Percentiles rank a stretch among this genome's conserved stretches.
Evolutionary conservation across 768 basidiomycete genomes (phyloP).

Genomic region (Strobilomyces confusus): DNA sequence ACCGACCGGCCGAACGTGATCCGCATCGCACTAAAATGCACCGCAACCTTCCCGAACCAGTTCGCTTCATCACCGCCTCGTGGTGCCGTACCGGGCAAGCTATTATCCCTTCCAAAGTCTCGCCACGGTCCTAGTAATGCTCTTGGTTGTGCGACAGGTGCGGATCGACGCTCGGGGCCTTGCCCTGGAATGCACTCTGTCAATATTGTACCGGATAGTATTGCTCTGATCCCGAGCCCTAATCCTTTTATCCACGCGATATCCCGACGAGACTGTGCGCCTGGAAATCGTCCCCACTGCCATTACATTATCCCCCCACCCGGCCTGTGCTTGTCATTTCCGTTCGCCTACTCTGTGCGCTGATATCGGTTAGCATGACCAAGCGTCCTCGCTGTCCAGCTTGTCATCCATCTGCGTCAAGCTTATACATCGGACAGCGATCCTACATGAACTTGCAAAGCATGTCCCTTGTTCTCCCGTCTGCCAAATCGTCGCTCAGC

Average conservation of each 20-base stretch:
- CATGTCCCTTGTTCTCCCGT: not conserved
- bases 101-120: not conserved
- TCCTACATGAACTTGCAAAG: slow-evolving; percentile 6
- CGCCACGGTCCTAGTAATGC: not conserved
- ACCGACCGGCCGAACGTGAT: not conserved
- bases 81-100: not conserved
- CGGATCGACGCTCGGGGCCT: slow-evolving; percentile 21
- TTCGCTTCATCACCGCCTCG: slow-evolving; percentile 14
- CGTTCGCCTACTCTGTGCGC: slow-evolving; percentile 5
- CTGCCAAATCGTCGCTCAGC: slow-evolving; percentile 8
- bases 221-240: not conserved
- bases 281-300: slow-evolving; percentile 2
- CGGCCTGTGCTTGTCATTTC: slow-evolving; percentile 15
- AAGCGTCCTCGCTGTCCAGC: not conserved
- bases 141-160: slow-evolving; percentile 15
- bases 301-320: not conserved
- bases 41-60: slow-evolving; percentile 15
- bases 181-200: not conserved
- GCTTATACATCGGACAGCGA: slow-evolving; percentile 6
- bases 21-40: not conserved
- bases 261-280: not conserved
- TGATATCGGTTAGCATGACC: slow-evolving; percentile 7
- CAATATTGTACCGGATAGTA: not conserved
- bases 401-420: not conserved
- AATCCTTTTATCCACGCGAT: not conserved